These are phyloP conservation scores for Symmetrospora coprosmae DNA, from an alignment of 768 basidiomycete genomes.

Conservation along the genomic window DNA sequence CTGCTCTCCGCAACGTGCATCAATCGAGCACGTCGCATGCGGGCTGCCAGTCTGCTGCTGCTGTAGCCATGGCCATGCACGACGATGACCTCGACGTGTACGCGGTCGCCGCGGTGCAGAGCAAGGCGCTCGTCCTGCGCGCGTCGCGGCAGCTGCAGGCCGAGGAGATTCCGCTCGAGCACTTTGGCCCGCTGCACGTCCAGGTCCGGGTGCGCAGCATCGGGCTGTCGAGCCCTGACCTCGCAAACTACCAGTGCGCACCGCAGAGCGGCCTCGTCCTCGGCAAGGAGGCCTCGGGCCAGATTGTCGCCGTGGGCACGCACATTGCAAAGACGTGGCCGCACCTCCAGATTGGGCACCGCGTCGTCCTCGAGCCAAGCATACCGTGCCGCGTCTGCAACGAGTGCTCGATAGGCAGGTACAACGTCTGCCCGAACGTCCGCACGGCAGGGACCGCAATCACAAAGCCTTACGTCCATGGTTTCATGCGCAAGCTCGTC, in stretches of 20 bases:
- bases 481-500: not conserved
- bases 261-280: not conserved
- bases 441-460: not conserved
- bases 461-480: constrained; percentile 1
- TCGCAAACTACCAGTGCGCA: not conserved
- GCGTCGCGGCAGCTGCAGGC: too few relatives aligned
- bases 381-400: constrained; percentile 7
- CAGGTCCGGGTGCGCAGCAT: constrained; percentile 1
- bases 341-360: not conserved
- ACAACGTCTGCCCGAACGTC: constrained; percentile 7
- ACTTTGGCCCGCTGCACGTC: not conserved
- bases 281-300: not conserved
- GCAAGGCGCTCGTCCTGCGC: too few relatives aligned
- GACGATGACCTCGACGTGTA: too few relatives aligned
- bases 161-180: not conserved
- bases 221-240: not conserved
- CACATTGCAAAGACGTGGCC: not conserved
- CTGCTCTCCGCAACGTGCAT: too few relatives aligned
- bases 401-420: not conserved
- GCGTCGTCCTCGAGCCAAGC: constrained; percentile 4
- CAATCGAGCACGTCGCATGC: too few relatives aligned
- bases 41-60: too few relatives aligned
- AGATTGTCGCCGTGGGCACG: not conserved
- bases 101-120: too few relatives aligned
- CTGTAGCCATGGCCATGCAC: too few relatives aligned